Evolutionary conservation across 148 eudicot species (phyloP), one percentile per base, ranked within the genome.

Genomic region (Tetragonia tetragonoides): DNA sequence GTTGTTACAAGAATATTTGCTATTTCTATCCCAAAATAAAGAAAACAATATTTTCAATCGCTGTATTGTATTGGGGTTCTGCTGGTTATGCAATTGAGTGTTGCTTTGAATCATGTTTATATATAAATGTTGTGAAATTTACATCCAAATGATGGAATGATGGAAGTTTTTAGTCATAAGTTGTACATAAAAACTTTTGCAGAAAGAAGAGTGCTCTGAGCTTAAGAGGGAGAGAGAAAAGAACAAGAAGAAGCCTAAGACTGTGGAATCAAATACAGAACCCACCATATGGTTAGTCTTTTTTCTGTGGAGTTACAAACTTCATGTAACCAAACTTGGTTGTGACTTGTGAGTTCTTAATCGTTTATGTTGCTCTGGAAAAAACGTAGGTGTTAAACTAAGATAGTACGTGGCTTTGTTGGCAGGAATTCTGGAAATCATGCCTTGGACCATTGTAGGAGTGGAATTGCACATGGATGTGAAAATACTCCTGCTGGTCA

Each of bases 161-260:
- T 66, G 59, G n/a, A 17, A 62, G 38, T 18, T 70, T 34, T 18
- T 59, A 21, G 60, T 41, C 12, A 18, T 41, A 28, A 12, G 20
- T 72, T 38, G 38, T 70, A 49, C 16, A 15, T 73, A 72, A 20
- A 68, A 62, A 79, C 64, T 42, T 46, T 41, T 82, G 80, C 87
- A 94, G 97, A 90, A 92, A 82, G 85, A 88, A 64, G 93, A 90
- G 75, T 87, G 94, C 68, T 81, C 73, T 24, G 85, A 82, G 77
- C 89, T 94, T 71, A 91, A 81, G 80, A 89, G 83, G 79, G 90
- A 88, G 79, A 88, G 85, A 68, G 90, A 92, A 76, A 78, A 87
- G 78, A 87, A 92, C 77, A 78, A 87, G 78, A 87, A 89, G 76
- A 82, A 83, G 80, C 85, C 84, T 71, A 86, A 84, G 73, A 72